Conservation (phyloP, 371 early-diverging fungal genomes). For the Syncephalis fuscata region DNA sequence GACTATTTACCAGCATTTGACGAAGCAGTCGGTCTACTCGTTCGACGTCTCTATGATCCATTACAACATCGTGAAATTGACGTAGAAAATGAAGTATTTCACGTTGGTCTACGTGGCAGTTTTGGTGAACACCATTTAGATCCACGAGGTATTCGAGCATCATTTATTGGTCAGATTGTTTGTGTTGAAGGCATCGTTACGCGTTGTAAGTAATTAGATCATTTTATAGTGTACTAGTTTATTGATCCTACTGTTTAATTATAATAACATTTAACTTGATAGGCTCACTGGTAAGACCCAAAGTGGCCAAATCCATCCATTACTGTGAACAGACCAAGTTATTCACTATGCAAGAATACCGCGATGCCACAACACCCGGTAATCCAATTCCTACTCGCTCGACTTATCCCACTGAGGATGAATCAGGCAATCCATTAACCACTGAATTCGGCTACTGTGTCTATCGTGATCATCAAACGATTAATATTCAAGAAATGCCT, state of each 20-base stretch:
- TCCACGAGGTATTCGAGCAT: conserved; percentile 81
- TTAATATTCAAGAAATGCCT: conserved; percentile 99
- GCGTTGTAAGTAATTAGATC: conserved; percentile 37
- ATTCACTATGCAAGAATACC: conserved; percentile 81
- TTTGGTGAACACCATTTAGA: conserved; percentile 85
- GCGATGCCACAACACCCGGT: conserved; percentile 51
- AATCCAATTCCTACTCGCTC: conserved; percentile 45
- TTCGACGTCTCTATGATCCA: neutral
- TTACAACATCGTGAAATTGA: neutral
- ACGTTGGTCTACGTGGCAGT: conserved; percentile 84
- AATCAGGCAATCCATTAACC: conserved; percentile 75
- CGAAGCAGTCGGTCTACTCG: neutral
- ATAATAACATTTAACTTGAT: neutral
- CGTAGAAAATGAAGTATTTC: conserved; percentile 20
- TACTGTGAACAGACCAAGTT: conserved; percentile 70
- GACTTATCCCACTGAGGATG: conserved; percentile 78
- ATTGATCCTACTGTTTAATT: too few relatives aligned
- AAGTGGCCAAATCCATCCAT: conserved; percentile 89
- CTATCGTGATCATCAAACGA: conserved; percentile 92
- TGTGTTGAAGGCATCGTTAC: conserved; percentile 99
- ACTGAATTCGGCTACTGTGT: conserved; percentile 92
- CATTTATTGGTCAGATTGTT: conserved; percentile 75
- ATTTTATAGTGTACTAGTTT: too few relatives aligned
- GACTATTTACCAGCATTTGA: conserved; percentile 4
- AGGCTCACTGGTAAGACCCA: conserved; percentile 94